Percentiles rank a stretch among this genome's conserved stretches.
These are phyloP conservation scores for Lachnellula hyalina DNA, from an alignment of 2,329 filamentous ascomycete genomes.

Conservation along the genomic window DNA sequence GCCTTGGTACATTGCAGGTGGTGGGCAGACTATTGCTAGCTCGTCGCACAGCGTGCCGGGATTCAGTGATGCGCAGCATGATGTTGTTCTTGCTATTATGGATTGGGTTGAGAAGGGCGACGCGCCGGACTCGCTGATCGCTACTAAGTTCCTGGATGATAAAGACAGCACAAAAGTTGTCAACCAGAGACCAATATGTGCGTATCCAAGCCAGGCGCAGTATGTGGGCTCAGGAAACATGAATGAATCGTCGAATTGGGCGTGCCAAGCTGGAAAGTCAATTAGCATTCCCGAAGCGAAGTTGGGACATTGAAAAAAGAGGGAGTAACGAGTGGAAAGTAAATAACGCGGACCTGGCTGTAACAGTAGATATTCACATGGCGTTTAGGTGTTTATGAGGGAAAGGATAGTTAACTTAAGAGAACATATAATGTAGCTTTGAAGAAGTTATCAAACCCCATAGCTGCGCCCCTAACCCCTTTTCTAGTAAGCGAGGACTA, in stretches of 20 bases:
- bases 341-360: too few species aligned
- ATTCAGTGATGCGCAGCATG: conserved; percentile 38
- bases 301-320: background rate
- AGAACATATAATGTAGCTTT: too few species aligned
- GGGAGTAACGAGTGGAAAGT: too few species aligned
- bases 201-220: conserved; percentile 20
- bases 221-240: conserved; percentile 14
- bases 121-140: conserved; percentile 30
- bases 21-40: conserved; percentile 30
- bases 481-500: too few species aligned
- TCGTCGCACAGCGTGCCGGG: conserved; percentile 34
- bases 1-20: conserved; percentile 38
- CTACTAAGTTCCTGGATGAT: conserved; percentile 38
- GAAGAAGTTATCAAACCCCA: too few species aligned
- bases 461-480: too few species aligned
- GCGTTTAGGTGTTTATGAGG: too few species aligned
- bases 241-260: conserved; percentile 18
- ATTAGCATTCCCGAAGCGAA: background rate
- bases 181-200: conserved; percentile 43
- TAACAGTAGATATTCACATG: too few species aligned
- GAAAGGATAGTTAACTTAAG: too few species aligned
- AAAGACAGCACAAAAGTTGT: conserved; percentile 34
- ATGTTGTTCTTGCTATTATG: conserved; percentile 45
- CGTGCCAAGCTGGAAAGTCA: conserved; percentile 5
- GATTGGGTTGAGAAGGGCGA: conserved; percentile 42